Evolutionary conservation across 208 protist genomes (phyloP).

Genomic region (Acanthamoeba sp.): DNA sequence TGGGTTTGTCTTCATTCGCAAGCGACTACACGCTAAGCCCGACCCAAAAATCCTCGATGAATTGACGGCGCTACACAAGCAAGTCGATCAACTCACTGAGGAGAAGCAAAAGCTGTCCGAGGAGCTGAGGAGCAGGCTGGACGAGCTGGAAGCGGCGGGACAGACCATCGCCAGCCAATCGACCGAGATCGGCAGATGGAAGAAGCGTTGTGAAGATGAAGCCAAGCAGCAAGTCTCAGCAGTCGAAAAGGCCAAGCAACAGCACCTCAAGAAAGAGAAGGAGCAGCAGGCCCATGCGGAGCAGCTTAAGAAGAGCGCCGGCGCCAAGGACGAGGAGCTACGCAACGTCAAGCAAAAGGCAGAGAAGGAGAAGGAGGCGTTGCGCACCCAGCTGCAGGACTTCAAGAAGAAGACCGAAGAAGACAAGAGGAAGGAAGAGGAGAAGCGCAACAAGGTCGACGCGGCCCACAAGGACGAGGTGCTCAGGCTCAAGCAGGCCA

Average conservation of each 20-base stretch:
- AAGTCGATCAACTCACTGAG: not conserved
- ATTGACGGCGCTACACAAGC: not conserved
- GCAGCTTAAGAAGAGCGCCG: not conserved
- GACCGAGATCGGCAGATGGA: not conserved
- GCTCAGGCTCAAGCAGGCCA: no score
- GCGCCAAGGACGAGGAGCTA: conserved; percentile 34
- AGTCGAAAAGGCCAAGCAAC: not conserved
- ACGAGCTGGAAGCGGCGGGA: not conserved
- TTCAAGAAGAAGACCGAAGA: not conserved
- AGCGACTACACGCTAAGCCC: not conserved
- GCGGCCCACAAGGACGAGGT: no score
- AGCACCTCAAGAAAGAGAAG: not conserved
- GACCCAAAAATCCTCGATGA: conserved; percentile 9
- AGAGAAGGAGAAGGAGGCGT: not conserved
- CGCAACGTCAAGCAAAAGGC: not conserved
- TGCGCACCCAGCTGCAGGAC: not conserved
- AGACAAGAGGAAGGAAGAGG: not conserved
- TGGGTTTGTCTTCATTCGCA: not conserved
- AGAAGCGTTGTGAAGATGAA: not conserved
- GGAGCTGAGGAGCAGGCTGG: not conserved
- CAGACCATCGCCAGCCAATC: not conserved
- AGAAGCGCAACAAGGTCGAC: no score
- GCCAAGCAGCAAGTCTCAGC: not conserved
- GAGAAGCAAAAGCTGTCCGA: not conserved
- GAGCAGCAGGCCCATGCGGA: not conserved